Evolutionary conservation across 768 basidiomycete species (phyloP).

Genomic region (Candolleomyces eurysporus): DNA sequence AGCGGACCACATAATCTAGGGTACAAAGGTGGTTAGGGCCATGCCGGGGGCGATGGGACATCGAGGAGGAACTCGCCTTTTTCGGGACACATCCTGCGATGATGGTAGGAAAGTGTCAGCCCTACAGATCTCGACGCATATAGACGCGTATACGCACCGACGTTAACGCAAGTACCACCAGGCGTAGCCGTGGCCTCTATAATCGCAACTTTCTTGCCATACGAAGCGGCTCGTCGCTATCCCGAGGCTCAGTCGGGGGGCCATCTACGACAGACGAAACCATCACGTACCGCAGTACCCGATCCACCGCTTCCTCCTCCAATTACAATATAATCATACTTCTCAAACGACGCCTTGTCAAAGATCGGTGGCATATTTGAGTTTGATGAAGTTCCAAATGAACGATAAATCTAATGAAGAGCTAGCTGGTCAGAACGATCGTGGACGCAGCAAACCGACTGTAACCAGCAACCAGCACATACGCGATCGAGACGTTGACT

Average conservation of each 20-base stretch:
- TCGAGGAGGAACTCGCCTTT: constrained; percentile 53
- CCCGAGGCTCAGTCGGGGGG: not conserved
- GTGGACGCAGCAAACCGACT: not conserved
- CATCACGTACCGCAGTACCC: constrained; percentile 68
- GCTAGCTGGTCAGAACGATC: not conserved
- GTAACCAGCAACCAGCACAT: not conserved
- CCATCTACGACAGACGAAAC: not conserved
- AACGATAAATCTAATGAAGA: constrained; percentile 13
- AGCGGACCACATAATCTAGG: constrained; percentile 96
- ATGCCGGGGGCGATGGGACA: not conserved
- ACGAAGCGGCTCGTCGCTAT: constrained; percentile 86
- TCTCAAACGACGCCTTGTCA: constrained; percentile 57
- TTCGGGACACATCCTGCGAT: constrained; percentile 90
- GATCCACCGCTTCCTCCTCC: constrained; percentile 95
- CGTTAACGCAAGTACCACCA: constrained; percentile 98
- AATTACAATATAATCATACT: constrained; percentile 84
- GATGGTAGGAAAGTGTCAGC: not conserved
- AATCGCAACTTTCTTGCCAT: constrained; percentile 91
- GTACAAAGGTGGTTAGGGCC: constrained; percentile 5
- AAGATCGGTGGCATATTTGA: constrained; percentile 69
- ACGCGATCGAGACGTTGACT: constrained; percentile 9
- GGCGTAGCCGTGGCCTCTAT: constrained; percentile 73
- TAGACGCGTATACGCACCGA: constrained; percentile 56
- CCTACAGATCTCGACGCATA: not conserved
- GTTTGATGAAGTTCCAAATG: constrained; percentile 3